Base-by-base conservation (phyloP, 1,284 basidiomycete species). In the Papiliotrema laurentii region DNA sequence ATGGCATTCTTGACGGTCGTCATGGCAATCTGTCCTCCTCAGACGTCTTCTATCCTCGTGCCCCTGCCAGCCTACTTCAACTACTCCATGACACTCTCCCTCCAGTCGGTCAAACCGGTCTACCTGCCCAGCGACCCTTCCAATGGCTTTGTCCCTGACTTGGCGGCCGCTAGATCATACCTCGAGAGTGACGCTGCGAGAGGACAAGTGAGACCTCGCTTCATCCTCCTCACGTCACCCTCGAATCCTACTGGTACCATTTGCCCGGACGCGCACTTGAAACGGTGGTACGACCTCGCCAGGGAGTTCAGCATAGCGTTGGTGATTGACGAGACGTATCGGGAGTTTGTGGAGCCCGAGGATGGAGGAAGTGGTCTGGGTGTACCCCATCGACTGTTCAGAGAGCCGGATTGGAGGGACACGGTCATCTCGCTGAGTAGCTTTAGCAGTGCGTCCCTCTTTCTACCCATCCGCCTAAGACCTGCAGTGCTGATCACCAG, bases 301-400 rank as follows among this genome's bases (percentile, higher is more conserved):
- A 73, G 66, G 25, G 71, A 79, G 46, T 71, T 78, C 27, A 74
- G 78, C 3, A 67, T 92, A 10, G 84, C 87, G 0, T 79, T 93
- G n/a, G 80, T 93, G 21, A 55, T 93, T n/a, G 88, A 91, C 68
- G 87, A 90, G 71, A 90, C 89, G 0, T 93, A 94, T 69, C 81
- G 88, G 18, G 89, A 93, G 63, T 91, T 93, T 62, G 77, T 89
- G 38, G 71, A 78, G 33, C 53, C 31, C n/a, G 50, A 43, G 22
- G 54, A 45, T 2, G 45, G 47, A 5, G 21, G 9, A 22, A 45
- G 56, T 19, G 52, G 48, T 16, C 55, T 55, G 37, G 61, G 64
- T 2, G 49, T 51, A 24, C 72, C 70, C 16, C 74, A 75, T 47
- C 38, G 34, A 14, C 53, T 75, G 43, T 75, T 74, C 38, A 62